A percentile compares a stretch with the other conserved stretches of the same genome.
Evolutionary conservation across 2,329 filamentous ascomycete genomes (phyloP).

Genomic region (Aureobasidium sp.): DNA sequence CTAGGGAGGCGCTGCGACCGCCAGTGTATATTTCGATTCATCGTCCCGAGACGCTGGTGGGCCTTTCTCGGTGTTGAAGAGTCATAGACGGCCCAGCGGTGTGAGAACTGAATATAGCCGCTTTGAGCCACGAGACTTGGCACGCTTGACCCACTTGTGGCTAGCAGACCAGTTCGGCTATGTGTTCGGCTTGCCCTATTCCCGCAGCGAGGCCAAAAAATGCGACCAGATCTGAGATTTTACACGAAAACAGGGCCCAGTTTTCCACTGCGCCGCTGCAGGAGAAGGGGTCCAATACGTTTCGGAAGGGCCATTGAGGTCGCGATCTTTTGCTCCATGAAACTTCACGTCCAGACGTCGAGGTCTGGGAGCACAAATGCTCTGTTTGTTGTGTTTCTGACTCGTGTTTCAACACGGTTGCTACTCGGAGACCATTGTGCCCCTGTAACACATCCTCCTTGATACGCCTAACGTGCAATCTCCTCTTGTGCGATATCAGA

Average conservation of each 20-base stretch:
- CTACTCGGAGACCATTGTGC: background rate
- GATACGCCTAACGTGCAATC: slow-evolving; percentile 12
- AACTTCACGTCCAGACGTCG: background rate
- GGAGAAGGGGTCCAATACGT: slow-evolving; percentile 3
- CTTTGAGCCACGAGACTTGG: background rate
- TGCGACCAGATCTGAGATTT: slow-evolving; percentile 1
- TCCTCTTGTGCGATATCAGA: slow-evolving; percentile 11
- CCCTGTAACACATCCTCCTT: background rate
- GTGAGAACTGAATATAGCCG: slow-evolving; percentile 8
- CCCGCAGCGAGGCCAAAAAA: background rate
- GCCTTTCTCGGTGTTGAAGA: slow-evolving; percentile 10
- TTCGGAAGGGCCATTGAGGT: background rate
- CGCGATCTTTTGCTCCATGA: slow-evolving; percentile 7
- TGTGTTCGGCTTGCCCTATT: slow-evolving; percentile 7
- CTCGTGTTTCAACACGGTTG: slow-evolving; percentile 13
- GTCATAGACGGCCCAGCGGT: slow-evolving; percentile 15
- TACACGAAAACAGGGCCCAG: background rate
- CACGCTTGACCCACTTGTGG: background rate
- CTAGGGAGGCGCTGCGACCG: slow-evolving; percentile 9
- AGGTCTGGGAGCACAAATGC: background rate
- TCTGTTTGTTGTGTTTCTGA: slow-evolving; percentile 14
- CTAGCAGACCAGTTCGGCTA: slow-evolving; percentile 10
- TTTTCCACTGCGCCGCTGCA: background rate
- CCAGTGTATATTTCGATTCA: slow-evolving; percentile 4
- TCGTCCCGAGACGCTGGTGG: slow-evolving; percentile 9